A percentile compares a stretch with the other conserved stretches of the same genome.
These are phyloP conservation scores for Coniferiporia sulphurascens DNA, from an alignment of 1,284 basidiomycete genomes.

Conservation along the genomic window DNA sequence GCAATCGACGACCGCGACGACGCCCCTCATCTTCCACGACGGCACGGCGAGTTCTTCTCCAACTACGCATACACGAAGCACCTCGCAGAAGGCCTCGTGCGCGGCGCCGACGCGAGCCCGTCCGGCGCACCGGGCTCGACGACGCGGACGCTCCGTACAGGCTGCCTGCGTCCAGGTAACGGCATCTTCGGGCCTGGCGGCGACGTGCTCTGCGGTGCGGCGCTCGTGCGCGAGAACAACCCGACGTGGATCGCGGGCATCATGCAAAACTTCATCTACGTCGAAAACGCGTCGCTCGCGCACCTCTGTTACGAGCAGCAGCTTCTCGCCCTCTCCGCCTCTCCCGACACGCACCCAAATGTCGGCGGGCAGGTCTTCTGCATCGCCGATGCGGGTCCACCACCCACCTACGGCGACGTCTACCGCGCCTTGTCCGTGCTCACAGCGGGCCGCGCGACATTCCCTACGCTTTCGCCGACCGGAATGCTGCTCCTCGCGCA, in stretches of 20 bases:
- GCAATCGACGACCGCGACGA: slow-evolving; percentile 51
- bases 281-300: slow-evolving; percentile 67
- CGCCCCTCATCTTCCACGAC: slow-evolving; percentile 33
- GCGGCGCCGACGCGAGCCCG: slow-evolving; percentile 44
- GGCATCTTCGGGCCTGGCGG: slow-evolving; percentile 70
- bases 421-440: slow-evolving; percentile 47
- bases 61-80: slow-evolving; percentile 64
- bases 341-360: slow-evolving; percentile 42
- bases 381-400: slow-evolving; percentile 57
- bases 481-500: slow-evolving; percentile 50
- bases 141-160: slow-evolving; percentile 47
- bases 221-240: slow-evolving; percentile 53
- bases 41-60: slow-evolving; percentile 58
- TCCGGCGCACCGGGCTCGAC: slow-evolving; percentile 26
- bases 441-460: slow-evolving; percentile 44
- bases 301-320: slow-evolving; percentile 68
- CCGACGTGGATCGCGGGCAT: slow-evolving; percentile 56
- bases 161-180: slow-evolving; percentile 69
- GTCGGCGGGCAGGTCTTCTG: slow-evolving; percentile 66
- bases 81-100: slow-evolving; percentile 49
- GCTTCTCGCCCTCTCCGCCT: slow-evolving; percentile 41
- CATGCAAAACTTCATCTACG: slow-evolving; percentile 61
- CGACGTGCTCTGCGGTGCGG: slow-evolving; percentile 58
- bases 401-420: slow-evolving; percentile 56
- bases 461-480: slow-evolving; percentile 50